Conservation (phyloP, 1,284 basidiomycete genomes). For the Earliella scabrosa region DNA sequence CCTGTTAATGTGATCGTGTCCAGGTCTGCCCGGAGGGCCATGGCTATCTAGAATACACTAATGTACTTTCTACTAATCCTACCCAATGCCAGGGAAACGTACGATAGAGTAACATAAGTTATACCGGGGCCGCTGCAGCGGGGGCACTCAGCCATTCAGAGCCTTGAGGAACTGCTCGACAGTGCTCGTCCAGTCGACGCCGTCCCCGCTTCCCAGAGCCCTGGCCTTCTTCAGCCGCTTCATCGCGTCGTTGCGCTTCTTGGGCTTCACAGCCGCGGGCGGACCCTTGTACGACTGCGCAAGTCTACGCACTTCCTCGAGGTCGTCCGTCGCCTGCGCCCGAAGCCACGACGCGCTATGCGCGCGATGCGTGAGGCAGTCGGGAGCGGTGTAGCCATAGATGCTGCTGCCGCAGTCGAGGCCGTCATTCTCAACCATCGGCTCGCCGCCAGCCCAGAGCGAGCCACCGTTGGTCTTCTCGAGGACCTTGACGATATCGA, state of each 20-base stretch:
- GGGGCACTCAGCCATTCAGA: background rate
- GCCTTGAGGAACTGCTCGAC: conserved; percentile 29
- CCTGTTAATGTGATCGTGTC: no score
- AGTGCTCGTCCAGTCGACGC: conserved; percentile 30
- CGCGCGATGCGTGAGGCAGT: conserved; percentile 70
- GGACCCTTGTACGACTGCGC: conserved; percentile 51
- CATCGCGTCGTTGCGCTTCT: background rate
- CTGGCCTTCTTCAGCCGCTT: conserved; percentile 26
- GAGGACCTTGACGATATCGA: conserved; percentile 77
- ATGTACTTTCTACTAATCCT: no score
- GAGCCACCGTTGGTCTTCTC: conserved; percentile 70
- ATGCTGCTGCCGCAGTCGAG: conserved; percentile 29
- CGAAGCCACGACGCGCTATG: conserved; percentile 63
- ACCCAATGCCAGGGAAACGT: no score
- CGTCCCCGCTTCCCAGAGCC: conserved; percentile 25
- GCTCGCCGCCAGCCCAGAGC: conserved; percentile 56
- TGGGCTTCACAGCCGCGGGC: conserved; percentile 38
- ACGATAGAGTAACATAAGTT: no score
- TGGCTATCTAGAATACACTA: no score
- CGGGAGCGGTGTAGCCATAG: conserved; percentile 53
- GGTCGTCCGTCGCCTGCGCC: conserved; percentile 74
- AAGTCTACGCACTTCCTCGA: conserved; percentile 68
- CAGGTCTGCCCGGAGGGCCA: no score
- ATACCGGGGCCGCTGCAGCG: no score
- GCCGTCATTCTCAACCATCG: conserved; percentile 47